These are phyloP conservation scores for Ascoidea rubescens DNA, from an alignment of 805 yeast species.

Conservation along the genomic window DNA sequence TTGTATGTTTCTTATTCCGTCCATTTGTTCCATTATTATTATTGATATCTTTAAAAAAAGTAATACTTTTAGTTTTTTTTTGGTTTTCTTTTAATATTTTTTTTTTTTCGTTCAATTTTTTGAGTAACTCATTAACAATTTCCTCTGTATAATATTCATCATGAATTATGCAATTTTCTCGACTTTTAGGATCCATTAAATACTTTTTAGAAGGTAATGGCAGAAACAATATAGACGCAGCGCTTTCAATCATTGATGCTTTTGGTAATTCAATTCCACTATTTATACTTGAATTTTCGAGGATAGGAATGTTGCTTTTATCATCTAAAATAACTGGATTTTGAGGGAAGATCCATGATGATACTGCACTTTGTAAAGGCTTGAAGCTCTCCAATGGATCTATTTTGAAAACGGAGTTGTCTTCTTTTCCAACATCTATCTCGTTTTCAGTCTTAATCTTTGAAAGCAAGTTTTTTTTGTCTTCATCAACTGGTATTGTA, in stretches of 20 bases:
- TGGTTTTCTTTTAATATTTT: background rate
- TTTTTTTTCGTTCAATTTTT: background rate
- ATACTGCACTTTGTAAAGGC: constrained; percentile 32
- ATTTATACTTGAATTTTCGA: constrained; percentile 2
- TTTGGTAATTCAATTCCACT: constrained; percentile 33
- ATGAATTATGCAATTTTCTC: constrained; percentile 50
- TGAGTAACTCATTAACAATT: constrained; percentile 20
- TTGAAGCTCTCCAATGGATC: constrained; percentile 17
- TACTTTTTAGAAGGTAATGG: constrained; percentile 52
- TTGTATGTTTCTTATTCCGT: background rate
- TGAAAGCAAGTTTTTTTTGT: background rate
- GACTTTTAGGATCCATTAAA: constrained; percentile 46
- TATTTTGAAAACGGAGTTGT: constrained; percentile 1
- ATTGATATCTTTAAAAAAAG: background rate
- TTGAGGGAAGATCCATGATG: constrained; percentile 26
- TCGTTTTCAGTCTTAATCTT: background rate
- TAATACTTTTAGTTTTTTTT: background rate
- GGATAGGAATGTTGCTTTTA: constrained; percentile 9
- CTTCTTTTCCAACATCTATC: background rate
- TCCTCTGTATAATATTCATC: constrained; percentile 45
- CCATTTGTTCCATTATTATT: background rate
- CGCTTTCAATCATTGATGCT: constrained; percentile 56
- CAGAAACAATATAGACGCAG: constrained; percentile 51
- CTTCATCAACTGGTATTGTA: background rate
- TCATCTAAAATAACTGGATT: constrained; percentile 4